Conservation (phyloP, 352 stramenopile genomes). For the Paralagenidium karlingii region DNA sequence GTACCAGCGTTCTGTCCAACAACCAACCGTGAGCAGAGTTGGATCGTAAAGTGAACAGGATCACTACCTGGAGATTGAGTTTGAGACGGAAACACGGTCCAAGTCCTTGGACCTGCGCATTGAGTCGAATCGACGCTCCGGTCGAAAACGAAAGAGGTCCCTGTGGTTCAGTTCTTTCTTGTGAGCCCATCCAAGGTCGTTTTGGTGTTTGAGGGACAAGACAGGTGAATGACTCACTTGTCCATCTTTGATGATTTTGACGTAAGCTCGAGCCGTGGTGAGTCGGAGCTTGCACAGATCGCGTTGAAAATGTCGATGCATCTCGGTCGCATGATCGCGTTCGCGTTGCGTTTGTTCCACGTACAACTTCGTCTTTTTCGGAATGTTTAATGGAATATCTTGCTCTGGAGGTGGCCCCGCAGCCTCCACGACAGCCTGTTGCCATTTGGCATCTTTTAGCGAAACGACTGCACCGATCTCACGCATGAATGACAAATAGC, state of each 20-base stretch:
- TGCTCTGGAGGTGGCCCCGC: conserved; percentile 76
- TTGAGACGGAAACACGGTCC: conserved; percentile 75
- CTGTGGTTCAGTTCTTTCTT: too few species aligned
- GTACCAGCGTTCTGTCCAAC: conserved; percentile 38
- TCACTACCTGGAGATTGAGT: conserved; percentile 48
- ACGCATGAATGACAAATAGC: neutral
- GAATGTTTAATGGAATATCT: conserved; percentile 87
- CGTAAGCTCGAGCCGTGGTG: conserved; percentile 76
- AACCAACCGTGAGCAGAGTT: neutral
- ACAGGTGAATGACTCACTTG: conserved; percentile 17
- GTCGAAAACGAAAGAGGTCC: conserved; percentile 60
- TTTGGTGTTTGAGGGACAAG: too few species aligned
- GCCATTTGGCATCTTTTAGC: neutral
- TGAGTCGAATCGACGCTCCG: conserved; percentile 59
- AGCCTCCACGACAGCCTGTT: conserved; percentile 48
- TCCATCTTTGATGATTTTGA: conserved; percentile 85
- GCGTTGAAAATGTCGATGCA: conserved; percentile 87
- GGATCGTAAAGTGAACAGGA: neutral
- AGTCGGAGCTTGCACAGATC: conserved; percentile 84
- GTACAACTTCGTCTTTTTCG: conserved; percentile 91
- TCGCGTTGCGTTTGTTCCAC: conserved; percentile 89
- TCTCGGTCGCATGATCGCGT: conserved; percentile 80
- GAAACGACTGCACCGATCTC: neutral
- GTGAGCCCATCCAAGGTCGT: too few species aligned
- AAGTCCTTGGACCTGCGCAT: conserved; percentile 72